Conservation (phyloP, 2,329 filamentous ascomycete species). For the Hypoxylon sp. region DNA sequence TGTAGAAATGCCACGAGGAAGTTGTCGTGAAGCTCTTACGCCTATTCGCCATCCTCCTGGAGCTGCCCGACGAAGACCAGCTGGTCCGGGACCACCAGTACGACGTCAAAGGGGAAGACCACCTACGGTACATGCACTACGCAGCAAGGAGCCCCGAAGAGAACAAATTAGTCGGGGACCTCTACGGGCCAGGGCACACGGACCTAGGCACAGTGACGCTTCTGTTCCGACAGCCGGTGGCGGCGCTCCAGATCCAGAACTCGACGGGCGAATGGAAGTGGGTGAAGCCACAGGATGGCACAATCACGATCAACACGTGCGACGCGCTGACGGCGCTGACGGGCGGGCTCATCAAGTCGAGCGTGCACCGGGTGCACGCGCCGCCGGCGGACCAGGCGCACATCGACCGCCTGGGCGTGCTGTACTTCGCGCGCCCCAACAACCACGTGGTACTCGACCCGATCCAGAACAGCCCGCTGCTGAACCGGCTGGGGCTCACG, state of each 20-base stretch:
- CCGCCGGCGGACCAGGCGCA: slow-evolving; percentile 48
- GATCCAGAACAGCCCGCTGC: slow-evolving; percentile 57
- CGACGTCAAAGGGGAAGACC: slow-evolving; percentile 70
- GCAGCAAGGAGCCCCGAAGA: slow-evolving; percentile 54
- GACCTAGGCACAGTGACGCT: slow-evolving; percentile 69
- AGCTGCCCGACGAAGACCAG: slow-evolving; percentile 70
- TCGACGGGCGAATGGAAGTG: slow-evolving; percentile 62
- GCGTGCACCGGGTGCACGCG: slow-evolving; percentile 54
- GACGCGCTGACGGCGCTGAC: slow-evolving; percentile 64
- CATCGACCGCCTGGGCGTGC: slow-evolving; percentile 46
- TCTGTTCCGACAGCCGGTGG: slow-evolving; percentile 69
- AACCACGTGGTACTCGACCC: slow-evolving; percentile 59
- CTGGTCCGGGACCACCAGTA: slow-evolving; percentile 71
- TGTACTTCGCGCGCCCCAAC: slow-evolving; percentile 55
- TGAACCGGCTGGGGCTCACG: slow-evolving; percentile 56
- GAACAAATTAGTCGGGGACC: slow-evolving; percentile 58
- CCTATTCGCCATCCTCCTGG: slow-evolving; percentile 73
- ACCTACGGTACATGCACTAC: slow-evolving; percentile 75
- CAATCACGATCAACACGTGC: slow-evolving; percentile 64
- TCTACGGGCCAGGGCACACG: slow-evolving; percentile 65
- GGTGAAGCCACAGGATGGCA: slow-evolving; percentile 62
- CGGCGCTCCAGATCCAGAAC: slow-evolving; percentile 66
- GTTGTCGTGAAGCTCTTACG: slow-evolving; percentile 70
- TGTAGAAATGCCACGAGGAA: slow-evolving; percentile 62
- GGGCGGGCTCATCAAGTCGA: slow-evolving; percentile 60